Evolutionary conservation across 2,329 filamentous ascomycete genomes (phyloP).

Genomic region (Phialocephala subalpina): DNA sequence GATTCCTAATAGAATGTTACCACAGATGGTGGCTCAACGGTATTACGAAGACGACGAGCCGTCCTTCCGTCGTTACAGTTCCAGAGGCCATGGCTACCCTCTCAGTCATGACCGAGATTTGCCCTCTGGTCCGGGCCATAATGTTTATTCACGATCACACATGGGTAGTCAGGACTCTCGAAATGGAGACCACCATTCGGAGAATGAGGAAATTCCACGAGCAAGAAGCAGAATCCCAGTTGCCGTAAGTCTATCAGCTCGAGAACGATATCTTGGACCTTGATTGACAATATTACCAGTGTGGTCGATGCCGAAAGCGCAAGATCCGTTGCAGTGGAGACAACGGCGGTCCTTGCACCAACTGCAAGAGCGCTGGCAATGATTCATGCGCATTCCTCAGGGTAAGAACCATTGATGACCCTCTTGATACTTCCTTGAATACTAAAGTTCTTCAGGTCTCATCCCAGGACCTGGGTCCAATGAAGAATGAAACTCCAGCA

Average conservation of each 20-base stretch:
- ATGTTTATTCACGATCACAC: constrained; percentile 26
- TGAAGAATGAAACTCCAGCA: constrained; percentile 36
- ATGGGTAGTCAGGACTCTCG: neutral
- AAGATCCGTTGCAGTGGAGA: constrained; percentile 97
- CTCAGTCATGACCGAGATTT: constrained; percentile 40
- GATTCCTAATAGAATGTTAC: constrained; percentile 30
- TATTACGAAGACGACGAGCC: constrained; percentile 38
- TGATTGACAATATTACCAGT: constrained; percentile 60
- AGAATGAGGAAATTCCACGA: constrained; percentile 36
- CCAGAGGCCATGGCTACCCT: constrained; percentile 37
- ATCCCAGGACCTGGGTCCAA: constrained; percentile 36
- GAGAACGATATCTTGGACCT: neutral
- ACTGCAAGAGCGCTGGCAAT: constrained; percentile 79
- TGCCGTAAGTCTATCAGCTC: constrained; percentile 50
- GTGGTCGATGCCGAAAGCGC: constrained; percentile 85
- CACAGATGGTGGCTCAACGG: constrained; percentile 19
- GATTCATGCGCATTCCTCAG: constrained; percentile 81
- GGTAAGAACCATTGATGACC: constrained; percentile 55
- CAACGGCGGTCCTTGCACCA: constrained; percentile 78
- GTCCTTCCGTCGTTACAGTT: constrained; percentile 35
- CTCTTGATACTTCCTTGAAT: constrained; percentile 9
- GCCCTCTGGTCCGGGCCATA: constrained; percentile 26
- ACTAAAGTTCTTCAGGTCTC: constrained; percentile 37
- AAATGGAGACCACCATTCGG: constrained; percentile 31
- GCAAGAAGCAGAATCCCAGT: constrained; percentile 56